Evolutionary conservation across 495 filamentous ascomycete genomes (phyloP), one percentile per base, ranked within the genome.

Genomic region (Ramalina intermedia): DNA sequence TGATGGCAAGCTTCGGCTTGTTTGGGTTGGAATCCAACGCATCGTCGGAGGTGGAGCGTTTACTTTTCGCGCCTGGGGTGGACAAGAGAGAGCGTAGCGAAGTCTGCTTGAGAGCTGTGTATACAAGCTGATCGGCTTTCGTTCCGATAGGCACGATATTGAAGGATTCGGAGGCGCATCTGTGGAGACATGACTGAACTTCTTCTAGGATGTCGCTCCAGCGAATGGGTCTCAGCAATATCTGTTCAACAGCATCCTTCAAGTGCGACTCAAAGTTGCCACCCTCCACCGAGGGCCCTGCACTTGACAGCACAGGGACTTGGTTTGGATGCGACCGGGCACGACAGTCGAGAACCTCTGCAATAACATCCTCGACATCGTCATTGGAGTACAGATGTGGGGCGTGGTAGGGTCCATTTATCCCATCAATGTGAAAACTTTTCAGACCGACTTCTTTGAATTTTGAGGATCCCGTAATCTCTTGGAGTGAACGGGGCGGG

Each of bases 51-150:
- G 84, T 84, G 59, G 94, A 84, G 3, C 91, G 69, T 0, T 87
- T 88, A 57, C 91, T 85, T 54, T 88, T 90, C 1, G 84, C 83
- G n/a, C 84, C 88, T 2, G 80, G 74, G 77, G 94, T 89, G 63
- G 85, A 88, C 76, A 94, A 93, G 64, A 93, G 91, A 0, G 77
- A 70, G 37, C 82, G 77, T 12, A 50, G 37, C 13, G 41, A 50
- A 3, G 37, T 54, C 44, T 49, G 51, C n/a, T 52, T 39, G 41
- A 52, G 50, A n/a, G 51, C 49, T 12, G 49, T 42, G 33, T 53
- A 43, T n/a, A 55, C 48, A 38, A 55, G 43, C 37, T 55, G 51
- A 23, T 53, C 53, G 14, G 51, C 51, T 18, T 41, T 54, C 2
- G 53, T 48, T 21, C 51, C 51, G 23, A 55, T 54, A 8, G 53